Base-by-base conservation (phyloP, 768 basidiomycete genomes). In the Myochromella boudieri region DNA sequence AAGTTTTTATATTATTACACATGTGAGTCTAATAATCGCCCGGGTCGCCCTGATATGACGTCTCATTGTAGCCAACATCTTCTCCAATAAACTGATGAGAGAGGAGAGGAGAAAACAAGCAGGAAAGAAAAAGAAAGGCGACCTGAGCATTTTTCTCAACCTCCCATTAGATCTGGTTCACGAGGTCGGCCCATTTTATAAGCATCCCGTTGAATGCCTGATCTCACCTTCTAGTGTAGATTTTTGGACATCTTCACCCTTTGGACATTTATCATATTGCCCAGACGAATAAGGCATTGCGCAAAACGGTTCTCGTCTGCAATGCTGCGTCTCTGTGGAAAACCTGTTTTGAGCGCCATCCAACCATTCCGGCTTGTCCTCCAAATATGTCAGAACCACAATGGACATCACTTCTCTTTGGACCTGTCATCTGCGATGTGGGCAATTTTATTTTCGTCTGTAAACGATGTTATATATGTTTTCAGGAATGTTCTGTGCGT, bases 361-460 rank as follows among this genome's bases (percentile, higher is more conserved):
- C 52, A 11, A 55, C 57, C 28, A 26, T 60, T 25, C 61, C 59
- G 6, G 22, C 14, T 17, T 49, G 46, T 20, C 59, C 56, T 21
- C 50, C 51, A 7, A 22, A 38, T 26, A 43, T 55, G 29, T 20
- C 48, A 11, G 51, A 57, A 31, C 45, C 51, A 20, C 34, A 51
- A 8, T 63, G 59, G 59, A 47, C 59, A n/a, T n/a, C n/a, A n/a
- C n/a, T n/a, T n/a, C n/a, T n/a, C n/a, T n/a, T n/a, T n/a, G n/a
- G n/a, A n/a, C 56, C 61, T 12, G 58, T 53, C 15, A 56, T 58
- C 40, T 62, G 61, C 41, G 49, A 51, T 15, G 59, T 63, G 31
- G 33, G 51, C 11, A 25, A 14, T 14, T 4, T 25, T 22, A 4
- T 20, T 36, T 24, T 15, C 33, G 2, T 3, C 5, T n/a, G 17